phyloP scores from a whole-genome alignment of 2,329 filamentous ascomycete genomes.

The Sarocladiaceae sp. region DNA sequence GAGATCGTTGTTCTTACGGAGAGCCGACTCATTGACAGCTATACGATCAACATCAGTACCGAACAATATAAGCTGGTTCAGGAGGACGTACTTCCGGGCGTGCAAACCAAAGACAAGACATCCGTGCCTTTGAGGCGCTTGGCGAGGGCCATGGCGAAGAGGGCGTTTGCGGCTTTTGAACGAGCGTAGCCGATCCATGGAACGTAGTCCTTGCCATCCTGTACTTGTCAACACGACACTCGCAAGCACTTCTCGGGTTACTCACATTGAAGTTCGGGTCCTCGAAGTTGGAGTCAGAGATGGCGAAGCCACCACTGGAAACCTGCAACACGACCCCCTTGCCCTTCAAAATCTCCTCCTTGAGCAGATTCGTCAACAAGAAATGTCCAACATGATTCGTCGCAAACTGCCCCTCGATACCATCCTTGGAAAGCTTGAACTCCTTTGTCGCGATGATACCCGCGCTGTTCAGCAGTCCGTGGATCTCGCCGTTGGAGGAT shows the following conservation, averaged over 20 bases:
- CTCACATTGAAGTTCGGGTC: constrained; percentile 16
- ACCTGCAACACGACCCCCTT: constrained; percentile 18
- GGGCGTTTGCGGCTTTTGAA: constrained; percentile 17
- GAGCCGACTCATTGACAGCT: not conserved
- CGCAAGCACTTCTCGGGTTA: not conserved
- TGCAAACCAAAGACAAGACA: not conserved
- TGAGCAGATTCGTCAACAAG: constrained; percentile 28
- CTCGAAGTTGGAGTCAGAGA: constrained; percentile 34
- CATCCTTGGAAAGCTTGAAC: constrained; percentile 22
- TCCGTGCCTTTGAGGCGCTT: not conserved
- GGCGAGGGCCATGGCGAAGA: constrained; percentile 15
- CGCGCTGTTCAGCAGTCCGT: constrained; percentile 35
- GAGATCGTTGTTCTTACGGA: not conserved
- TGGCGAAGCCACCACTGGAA: constrained; percentile 32
- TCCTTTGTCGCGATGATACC: constrained; percentile 29
- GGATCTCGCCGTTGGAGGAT: constrained; percentile 13
- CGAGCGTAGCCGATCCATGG: constrained; percentile 15
- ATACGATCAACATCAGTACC: not conserved
- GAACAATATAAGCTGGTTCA: not conserved
- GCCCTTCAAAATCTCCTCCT: constrained; percentile 22
- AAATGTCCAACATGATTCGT: constrained; percentile 30
- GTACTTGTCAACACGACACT: not conserved
- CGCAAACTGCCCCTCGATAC: constrained; percentile 26
- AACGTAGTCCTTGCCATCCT: constrained; percentile 11
- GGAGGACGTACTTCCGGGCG: constrained; percentile 3